A percentile compares a stretch with the other conserved stretches of the same genome.
phyloP scores from a whole-genome alignment of 305 asterid species.

The Caryopteris hybrid region DNA sequence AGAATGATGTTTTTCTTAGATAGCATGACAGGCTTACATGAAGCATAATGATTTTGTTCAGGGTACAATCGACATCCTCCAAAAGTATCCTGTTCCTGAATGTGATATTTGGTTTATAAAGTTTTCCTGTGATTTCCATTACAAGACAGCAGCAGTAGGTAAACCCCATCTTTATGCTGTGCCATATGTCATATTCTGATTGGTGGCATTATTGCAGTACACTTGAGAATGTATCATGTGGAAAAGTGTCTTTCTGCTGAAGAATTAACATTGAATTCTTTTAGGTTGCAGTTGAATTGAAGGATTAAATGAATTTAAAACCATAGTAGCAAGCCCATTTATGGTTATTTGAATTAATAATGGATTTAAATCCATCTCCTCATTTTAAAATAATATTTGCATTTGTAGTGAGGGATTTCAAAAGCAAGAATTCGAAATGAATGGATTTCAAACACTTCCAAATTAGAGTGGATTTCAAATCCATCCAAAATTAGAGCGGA shows the following conservation, averaged over 20 bases:
- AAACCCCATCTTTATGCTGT: constrained; percentile 10
- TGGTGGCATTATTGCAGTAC: not conserved
- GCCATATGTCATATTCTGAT: not conserved
- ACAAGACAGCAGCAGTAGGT: constrained; percentile 84
- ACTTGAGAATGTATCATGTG: not conserved
- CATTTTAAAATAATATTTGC: too few species aligned
- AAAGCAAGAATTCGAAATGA: not conserved
- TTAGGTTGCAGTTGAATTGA: not conserved
- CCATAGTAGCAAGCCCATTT: too few species aligned
- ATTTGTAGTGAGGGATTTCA: not conserved
- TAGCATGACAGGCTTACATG: not conserved
- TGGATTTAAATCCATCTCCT: too few species aligned
- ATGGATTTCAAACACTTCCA: not conserved
- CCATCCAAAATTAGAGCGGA: not conserved
- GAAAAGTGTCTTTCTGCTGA: not conserved
- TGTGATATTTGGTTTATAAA: constrained; percentile 98
- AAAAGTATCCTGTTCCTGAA: constrained; percentile 95
- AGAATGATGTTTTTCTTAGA: not conserved
- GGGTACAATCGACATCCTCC: constrained; percentile 93
- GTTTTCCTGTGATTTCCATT: constrained; percentile 86
- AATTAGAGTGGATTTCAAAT: not conserved
- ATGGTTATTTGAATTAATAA: too few species aligned
- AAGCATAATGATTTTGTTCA: constrained; percentile 30
- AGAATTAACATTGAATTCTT: not conserved
- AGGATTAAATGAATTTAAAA: too few species aligned